A percentile compares a stretch with the other conserved stretches of the same genome.
Conservation (phyloP, 768 basidiomycete species). For the Suillus tomentosus region DNA sequence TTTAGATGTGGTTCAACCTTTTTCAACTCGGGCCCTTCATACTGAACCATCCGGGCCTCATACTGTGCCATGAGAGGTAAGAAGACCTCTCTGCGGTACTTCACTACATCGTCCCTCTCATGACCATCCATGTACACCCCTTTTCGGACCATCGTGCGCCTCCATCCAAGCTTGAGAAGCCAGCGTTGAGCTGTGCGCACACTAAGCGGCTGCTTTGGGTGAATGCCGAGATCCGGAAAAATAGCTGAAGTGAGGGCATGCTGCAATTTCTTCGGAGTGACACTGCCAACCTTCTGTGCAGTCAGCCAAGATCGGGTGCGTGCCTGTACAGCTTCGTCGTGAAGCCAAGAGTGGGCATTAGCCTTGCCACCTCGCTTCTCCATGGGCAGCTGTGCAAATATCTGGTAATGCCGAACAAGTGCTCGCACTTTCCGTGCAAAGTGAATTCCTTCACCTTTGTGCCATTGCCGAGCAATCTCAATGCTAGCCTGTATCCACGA, state of each 20-base stretch:
- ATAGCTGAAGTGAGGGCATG: constrained; percentile 18
- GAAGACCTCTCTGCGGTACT: no score
- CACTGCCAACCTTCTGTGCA: constrained; percentile 29
- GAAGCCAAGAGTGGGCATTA: constrained; percentile 17
- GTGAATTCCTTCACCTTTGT: constrained; percentile 31
- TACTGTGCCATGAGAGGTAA: no score
- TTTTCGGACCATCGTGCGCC: no score
- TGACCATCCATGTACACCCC: no score
- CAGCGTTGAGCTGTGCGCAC: no score
- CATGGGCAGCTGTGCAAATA: constrained; percentile 35
- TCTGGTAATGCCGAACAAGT: constrained; percentile 38
- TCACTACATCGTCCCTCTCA: no score
- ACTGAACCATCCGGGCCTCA: no score
- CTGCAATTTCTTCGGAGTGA: constrained; percentile 33
- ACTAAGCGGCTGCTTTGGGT: no score
- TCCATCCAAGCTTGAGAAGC: no score
- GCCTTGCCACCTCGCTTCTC: constrained; percentile 31
- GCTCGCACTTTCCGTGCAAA: constrained; percentile 33
- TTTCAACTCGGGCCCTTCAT: no score
- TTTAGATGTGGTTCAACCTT: no score
- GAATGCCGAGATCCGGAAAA: no score
- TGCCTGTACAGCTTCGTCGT: constrained; percentile 12
- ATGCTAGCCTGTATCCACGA: constrained; percentile 31
- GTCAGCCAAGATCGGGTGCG: constrained; percentile 24
- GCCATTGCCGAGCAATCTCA: constrained; percentile 41